Evolutionary conservation across 345 rosid species (phyloP), one percentile per base, ranked within the genome.

Genomic region (Rhodamnia rubescens): DNA sequence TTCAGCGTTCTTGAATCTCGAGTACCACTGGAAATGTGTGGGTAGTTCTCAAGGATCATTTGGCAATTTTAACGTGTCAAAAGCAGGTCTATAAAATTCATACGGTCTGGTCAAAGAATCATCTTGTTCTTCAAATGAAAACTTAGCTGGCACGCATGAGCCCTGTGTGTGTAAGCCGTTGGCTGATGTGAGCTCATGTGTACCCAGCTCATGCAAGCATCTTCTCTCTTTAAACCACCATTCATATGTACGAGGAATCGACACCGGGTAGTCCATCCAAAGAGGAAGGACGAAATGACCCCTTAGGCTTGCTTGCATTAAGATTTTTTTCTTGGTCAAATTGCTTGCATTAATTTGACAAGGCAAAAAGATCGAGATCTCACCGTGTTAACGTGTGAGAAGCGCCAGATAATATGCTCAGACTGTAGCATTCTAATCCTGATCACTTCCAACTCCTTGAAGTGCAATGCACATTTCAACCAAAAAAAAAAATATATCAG

Each of bases 401-500:
- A 15, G 69, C 7, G 69, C 32, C 36, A n/a, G 69, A n/a, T n/a
- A 6, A 59, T 59, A 20, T 59, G 69, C 36, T 59, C 36, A 13
- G 8, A 12, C 69, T 22, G 18, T 7, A 64, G 42, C 22, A 64
- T 64, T 64, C 42, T 29, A 29, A 32, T 29, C 42, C 22, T 29
- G 11, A 3, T 29, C 42, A 36, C 8, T 64, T 56, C 12, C 13
- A 24, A 26, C 27, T 56, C 8, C n/a, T 56, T 24, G 27, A 56
- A 11, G 11, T 50, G 52, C 52, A 50, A 50, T 50, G 52, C 52
- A 50, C 51, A 11, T 50, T 50, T 50, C 52, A 1, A 50, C 7
- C 53, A 0, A 15, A 5, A 5, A 5, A 5, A 11, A 5, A 51
- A 6, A 18, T 5, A 53, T 2, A 20, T 4, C 0, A 53, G 8